These are phyloP conservation scores for Agaricus blazei DNA, from an alignment of 768 basidiomycete genomes.

Conservation along the genomic window DNA sequence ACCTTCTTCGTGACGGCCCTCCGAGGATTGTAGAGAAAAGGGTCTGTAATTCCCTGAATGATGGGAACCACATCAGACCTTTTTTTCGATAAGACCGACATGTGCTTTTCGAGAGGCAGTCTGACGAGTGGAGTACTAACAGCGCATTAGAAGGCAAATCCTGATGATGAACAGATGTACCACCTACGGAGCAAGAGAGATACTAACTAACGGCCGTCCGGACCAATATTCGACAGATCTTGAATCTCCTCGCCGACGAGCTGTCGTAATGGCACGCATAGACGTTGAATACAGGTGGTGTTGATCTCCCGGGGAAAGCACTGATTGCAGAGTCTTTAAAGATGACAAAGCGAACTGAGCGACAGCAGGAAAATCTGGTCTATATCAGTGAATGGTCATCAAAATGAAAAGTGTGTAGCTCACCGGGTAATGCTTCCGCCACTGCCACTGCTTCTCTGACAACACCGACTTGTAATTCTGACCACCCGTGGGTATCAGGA, in stretches of 20 bases:
- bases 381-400: slow-evolving; percentile 1
- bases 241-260: slow-evolving; percentile 71
- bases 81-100: slow-evolving; percentile 44
- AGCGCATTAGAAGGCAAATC: slow-evolving; percentile 4
- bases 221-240: slow-evolving; percentile 84
- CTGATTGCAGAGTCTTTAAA: slow-evolving; percentile 63
- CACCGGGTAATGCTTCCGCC: slow-evolving; percentile 88
- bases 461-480: slow-evolving; percentile 91
- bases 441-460: slow-evolving; percentile 89
- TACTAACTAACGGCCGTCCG: slow-evolving; percentile 69
- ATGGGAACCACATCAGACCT: slow-evolving; percentile 39
- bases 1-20: slow-evolving; percentile 57
- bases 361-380: slow-evolving; percentile 74
- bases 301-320: slow-evolving; percentile 76
- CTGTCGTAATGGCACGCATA: slow-evolving; percentile 64
- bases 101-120: slow-evolving; percentile 67
- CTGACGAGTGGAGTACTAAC: slow-evolving; percentile 66
- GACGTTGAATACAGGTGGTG: slow-evolving; percentile 71
- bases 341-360: slow-evolving; percentile 89
- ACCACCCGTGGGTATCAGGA: slow-evolving; percentile 77
- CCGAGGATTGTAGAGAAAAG: slow-evolving; percentile 92
- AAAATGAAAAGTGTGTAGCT: slow-evolving; percentile 11
- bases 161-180: not conserved
- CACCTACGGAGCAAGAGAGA: slow-evolving; percentile 72
- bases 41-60: slow-evolving; percentile 58